Base-by-base conservation (phyloP, 1,284 basidiomycete species). In the Exobasidium rhododendri region DNA sequence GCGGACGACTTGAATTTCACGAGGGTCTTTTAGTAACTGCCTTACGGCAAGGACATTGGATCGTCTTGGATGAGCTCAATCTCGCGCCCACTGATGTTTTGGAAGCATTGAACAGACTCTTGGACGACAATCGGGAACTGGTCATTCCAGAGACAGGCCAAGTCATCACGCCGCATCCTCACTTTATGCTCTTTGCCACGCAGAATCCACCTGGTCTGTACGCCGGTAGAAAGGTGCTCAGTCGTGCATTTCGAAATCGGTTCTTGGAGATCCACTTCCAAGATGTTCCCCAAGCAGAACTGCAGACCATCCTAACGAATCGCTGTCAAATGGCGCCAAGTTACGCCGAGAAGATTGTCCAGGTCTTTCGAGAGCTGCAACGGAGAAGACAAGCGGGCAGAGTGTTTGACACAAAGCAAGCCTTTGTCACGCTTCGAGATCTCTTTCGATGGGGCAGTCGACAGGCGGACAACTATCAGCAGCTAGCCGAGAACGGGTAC, bases 141-240 rank as follows among this genome's bases (percentile, higher is more conserved):
- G 85, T 97, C 57, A 89, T 99, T 59, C 92, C 94, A 0, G 96
- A 98, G 79, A 98, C 96, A 0, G 91, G 93, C 67, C 96, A 99
- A 81, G 87, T 98, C 26, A 86, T 98, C 58, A 86, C 85, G 24
- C 96, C 96, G 0, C 94, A 98, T 80, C 89, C 92, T 1, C 88
- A 92, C 80, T 99, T 98, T 82, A 93, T 97, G 88, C 85, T 99
- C 6, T 99, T 97, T 75, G 94, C 94, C 0, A 97, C 96, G 0
- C 96, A 98, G 80, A 98, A 99, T 78, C 96, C 96, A 14, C 91
- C 96, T 0, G 94, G 94, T 1, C 81, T 97, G n/a, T 98, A 98
- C 77, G 94, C 90, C 1, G 96, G 96, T 4, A 86, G 96, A 67
- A 99, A 99, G 80, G 86, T 97, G 3, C 82, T 98, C 11, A 97